Evolutionary conservation across 2,329 filamentous ascomycete species (phyloP), one percentile per base, ranked within the genome.

Genomic region (Didymella glomerata): DNA sequence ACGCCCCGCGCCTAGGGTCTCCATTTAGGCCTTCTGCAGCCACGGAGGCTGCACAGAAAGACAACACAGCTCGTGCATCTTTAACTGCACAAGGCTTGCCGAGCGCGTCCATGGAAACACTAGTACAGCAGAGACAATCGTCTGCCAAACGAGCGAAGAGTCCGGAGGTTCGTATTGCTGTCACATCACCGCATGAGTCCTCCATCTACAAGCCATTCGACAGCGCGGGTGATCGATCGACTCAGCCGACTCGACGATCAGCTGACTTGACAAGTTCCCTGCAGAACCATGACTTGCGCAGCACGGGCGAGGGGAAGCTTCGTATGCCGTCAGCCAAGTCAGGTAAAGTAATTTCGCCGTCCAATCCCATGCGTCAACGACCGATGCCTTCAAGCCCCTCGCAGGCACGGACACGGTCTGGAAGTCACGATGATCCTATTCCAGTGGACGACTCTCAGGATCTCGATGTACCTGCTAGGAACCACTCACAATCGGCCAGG

Each of bases 391-490:
- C 36, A 18, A 57, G 27, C 8, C 34, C 48, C 1, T 13, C 9
- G 27, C 42, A 48, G 14, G 1, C 36, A 1, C 55, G 34, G 20
- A 22, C n/a, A 13, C 50, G 50, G 3, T 50, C 47, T 4, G 56
- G 56, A 7, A 54, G 56, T 34, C 32, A 54, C 25, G 46, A 50
- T 20, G 50, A 59, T 14, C 56, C 56, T 14, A 59, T 59, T 8
- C n/a, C 34, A 2, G 40, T 59, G 9, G 56, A 59, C 5, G 51
- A 59, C 34, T 59, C 56, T 3, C 56, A 59, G n/a, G 56, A 59
- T 10, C 50, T 51, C 1, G 56, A 59, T 5, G 46, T 30, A 14
- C 24, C 25, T 2, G 4, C 18, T 14, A 41, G 25, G 20, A 30
- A 22, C 3, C 32, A 41, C 1, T 4, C n/a, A 0, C 28, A 14